Evolutionary conservation across 208 protist species (phyloP).

Genomic region (Trypanosoma boissoni): DNA sequence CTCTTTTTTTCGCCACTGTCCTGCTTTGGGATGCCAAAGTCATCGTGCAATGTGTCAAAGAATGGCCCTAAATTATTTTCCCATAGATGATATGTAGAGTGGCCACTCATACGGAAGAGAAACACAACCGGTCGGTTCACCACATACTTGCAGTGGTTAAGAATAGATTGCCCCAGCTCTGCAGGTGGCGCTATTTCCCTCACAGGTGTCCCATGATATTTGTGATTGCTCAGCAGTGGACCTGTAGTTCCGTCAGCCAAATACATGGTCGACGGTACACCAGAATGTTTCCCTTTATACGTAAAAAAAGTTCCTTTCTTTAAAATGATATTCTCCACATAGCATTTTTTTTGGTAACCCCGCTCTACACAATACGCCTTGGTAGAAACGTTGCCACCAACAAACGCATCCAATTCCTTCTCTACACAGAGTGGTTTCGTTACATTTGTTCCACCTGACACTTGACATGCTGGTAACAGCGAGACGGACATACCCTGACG

Average conservation of each 20-base stretch:
- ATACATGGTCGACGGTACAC: constrained; percentile 7
- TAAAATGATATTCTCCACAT: constrained; percentile 9
- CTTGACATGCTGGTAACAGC: constrained; percentile 5
- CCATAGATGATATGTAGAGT: constrained; percentile 34
- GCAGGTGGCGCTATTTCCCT: background rate
- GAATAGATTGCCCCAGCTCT: background rate
- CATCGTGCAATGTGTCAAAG: constrained; percentile 17
- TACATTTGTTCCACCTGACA: background rate
- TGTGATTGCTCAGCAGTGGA: constrained; percentile 19
- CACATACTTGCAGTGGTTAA: constrained; percentile 16
- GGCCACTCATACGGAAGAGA: constrained; percentile 28
- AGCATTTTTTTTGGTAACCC: constrained; percentile 9
- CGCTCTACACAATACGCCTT: constrained; percentile 8
- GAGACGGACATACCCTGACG: background rate
- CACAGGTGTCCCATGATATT: constrained; percentile 22
- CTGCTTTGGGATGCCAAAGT: constrained; percentile 2
- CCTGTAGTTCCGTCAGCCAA: constrained; percentile 4
- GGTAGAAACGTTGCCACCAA: background rate
- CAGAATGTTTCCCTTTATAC: background rate
- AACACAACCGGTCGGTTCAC: constrained; percentile 19
- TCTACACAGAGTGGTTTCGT: constrained; percentile 1
- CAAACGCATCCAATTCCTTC: background rate
- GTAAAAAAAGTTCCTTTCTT: constrained; percentile 8
- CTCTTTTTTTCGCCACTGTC: background rate
- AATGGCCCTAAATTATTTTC: constrained; percentile 30